phyloP scores from a whole-genome alignment of 805 yeast species.

The Spathaspora sp. region DNA sequence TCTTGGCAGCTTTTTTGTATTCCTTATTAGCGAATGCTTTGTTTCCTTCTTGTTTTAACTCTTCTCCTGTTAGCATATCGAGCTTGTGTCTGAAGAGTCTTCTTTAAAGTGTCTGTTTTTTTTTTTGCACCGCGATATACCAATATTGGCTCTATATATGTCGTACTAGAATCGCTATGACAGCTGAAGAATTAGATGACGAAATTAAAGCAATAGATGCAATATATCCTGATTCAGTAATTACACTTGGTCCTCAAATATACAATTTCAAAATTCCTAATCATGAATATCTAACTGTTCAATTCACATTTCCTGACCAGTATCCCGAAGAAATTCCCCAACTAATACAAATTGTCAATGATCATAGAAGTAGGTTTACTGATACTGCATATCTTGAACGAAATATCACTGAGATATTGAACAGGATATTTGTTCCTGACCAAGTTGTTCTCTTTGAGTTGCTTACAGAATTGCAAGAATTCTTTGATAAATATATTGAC shows the following conservation, averaged over 20 bases:
- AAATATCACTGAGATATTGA: conserved; percentile 49
- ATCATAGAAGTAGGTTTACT: conserved; percentile 32
- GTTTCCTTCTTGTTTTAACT: conserved; percentile 48
- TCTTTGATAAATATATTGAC: conserved; percentile 32
- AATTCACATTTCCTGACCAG: conserved; percentile 62
- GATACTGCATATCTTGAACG: conserved; percentile 41
- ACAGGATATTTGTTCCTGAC: conserved; percentile 51
- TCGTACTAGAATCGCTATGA: conserved; percentile 10
- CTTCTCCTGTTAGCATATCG: conserved; percentile 11
- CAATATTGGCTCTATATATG: background rate
- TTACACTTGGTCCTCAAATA: conserved; percentile 27
- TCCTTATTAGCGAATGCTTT: conserved; percentile 43
- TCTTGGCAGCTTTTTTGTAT: conserved; percentile 47
- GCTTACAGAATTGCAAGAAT: conserved; percentile 57
- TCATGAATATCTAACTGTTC: conserved; percentile 56
- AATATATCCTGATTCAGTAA: conserved; percentile 69
- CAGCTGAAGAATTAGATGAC: conserved; percentile 53
- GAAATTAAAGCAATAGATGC: conserved; percentile 85
- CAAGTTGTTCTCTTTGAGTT: conserved; percentile 80
- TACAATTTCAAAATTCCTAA: conserved; percentile 56
- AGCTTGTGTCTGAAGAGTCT: background rate
- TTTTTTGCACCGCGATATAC: background rate
- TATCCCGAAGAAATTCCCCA: conserved; percentile 71
- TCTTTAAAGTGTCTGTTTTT: no score
- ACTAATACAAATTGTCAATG: conserved; percentile 51